Base-by-base conservation (phyloP, 176 grass and related monocot genomes). In the Hsuehochloa calcarea region DNA sequence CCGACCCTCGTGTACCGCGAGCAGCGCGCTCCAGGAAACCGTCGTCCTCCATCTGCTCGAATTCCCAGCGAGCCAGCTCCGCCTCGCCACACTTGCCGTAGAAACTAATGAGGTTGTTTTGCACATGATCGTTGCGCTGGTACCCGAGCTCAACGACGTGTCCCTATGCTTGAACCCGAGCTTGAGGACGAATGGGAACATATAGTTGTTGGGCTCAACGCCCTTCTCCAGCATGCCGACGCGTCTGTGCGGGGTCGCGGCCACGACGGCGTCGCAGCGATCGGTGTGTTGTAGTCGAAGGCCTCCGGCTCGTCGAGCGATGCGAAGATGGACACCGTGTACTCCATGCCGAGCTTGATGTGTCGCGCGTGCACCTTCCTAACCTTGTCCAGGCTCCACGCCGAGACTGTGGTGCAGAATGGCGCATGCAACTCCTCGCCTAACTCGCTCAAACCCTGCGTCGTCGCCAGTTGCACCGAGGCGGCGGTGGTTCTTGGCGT, bases 201-300 rank as follows among this genome's bases (percentile, higher is more conserved):
- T 91, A 77, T 90, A 97, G 74, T 63, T 72, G 85, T 94, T 88
- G 8, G 92, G 94, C 67, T 27, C 46, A 12, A 94, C 81, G 73
- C 23, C 58, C 3, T 83, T 52, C 61, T 86, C 47, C 58, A 83
- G 29, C 89, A 92, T 93, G 64, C 81, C 87, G 11, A 73, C 77
- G 83, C 87, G 68, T 7, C 70, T n/a, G n/a, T n/a, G 62, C 59
- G 94, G 61, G 8, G 89, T 85, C 38, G 27, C 81, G 11, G 23
- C 58, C 64, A 3, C 51, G n/a, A n/a, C 56, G 63, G 86, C 70
- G 55, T 84, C 51, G 31, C 89, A 89, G 72, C 91, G 84, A 97
- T 94, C 82, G 92, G 56, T 8, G 88, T 94, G 85, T 97, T 97
- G 87, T 94, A 94, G 70, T 97, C 89, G 88, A 97, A 94, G 14